phyloP scores from a whole-genome alignment of 192 early-diverging fungal genomes.

The Backusella psychrophila region DNA sequence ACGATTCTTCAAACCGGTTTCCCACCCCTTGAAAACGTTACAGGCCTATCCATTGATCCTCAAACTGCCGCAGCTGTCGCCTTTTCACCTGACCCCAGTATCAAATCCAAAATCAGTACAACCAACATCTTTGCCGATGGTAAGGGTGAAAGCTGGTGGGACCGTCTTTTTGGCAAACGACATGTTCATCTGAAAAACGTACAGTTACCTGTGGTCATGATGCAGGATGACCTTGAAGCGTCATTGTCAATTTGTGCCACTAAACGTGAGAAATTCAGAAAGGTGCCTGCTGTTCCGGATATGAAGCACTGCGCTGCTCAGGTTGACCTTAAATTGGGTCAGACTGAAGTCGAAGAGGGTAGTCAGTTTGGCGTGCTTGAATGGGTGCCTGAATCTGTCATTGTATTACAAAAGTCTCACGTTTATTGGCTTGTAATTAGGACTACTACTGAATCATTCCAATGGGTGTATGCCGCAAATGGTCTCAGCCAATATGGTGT shows the following conservation, averaged over 20 bases:
- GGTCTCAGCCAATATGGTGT: neutral
- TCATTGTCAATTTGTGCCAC: conserved; percentile 6
- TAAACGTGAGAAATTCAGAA: neutral
- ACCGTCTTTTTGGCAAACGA: conserved; percentile 8
- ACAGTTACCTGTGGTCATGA: conserved; percentile 4
- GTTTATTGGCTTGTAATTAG: conserved; percentile 14
- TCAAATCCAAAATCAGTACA: neutral
- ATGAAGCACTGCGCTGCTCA: neutral
- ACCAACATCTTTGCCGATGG: neutral
- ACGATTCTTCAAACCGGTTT: conserved; percentile 19
- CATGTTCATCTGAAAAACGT: conserved; percentile 16
- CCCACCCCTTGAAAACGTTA: conserved; percentile 17
- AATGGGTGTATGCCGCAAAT: conserved; percentile 7
- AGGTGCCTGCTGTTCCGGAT: neutral
- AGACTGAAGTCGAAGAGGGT: conserved; percentile 5
- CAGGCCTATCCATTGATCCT: neutral
- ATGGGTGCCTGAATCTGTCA: conserved; percentile 7
- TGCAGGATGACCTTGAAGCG: neutral
- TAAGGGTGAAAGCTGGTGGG: conserved; percentile 17
- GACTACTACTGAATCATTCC: neutral
- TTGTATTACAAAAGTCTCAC: conserved; percentile 10
- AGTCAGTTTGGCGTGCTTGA: conserved; percentile 6
- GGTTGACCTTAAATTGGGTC: neutral
- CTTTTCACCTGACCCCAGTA: conserved; percentile 16
- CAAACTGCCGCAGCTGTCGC: conserved; percentile 12